Percentiles rank a stretch among this genome's conserved stretches.
Conservation (phyloP, 345 rosid species). For the Excoecaria cochinchinensis region DNA sequence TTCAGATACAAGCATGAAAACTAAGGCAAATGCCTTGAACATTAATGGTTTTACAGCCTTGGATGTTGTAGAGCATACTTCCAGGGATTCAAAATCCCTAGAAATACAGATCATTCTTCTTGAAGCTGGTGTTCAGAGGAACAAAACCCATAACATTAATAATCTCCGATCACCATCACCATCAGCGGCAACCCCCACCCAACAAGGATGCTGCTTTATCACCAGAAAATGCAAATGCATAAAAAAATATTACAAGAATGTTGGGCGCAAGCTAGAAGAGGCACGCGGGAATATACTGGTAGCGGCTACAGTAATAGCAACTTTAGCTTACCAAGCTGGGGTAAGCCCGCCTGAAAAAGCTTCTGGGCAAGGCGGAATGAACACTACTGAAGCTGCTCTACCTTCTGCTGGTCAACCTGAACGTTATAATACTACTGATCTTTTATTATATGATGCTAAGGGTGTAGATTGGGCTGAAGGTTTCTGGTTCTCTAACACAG, state of each 20-base stretch:
- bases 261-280: background rate
- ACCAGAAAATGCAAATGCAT: background rate
- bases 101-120: background rate
- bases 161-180: background rate
- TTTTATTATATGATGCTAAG: too few relatives aligned
- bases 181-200: background rate
- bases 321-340: background rate
- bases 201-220: background rate
- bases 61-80: background rate
- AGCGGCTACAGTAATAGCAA: background rate
- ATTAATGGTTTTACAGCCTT: background rate
- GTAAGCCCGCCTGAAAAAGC: background rate
- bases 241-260: background rate
- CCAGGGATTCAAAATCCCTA: background rate
- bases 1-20: background rate
- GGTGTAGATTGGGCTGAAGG: background rate
- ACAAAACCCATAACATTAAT: background rate
- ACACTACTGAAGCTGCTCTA: too few relatives aligned
- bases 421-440: too few relatives aligned
- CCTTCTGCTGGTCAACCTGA: too few relatives aligned
- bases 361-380: too few relatives aligned
- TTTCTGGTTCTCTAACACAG: background rate
- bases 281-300: background rate
- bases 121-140: conserved; percentile 6
- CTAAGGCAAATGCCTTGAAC: background rate